Percentiles rank a stretch among this genome's conserved stretches.
phyloP scores from a whole-genome alignment of 2,329 filamentous ascomycete species.

The Clarireedia sp. region DNA sequence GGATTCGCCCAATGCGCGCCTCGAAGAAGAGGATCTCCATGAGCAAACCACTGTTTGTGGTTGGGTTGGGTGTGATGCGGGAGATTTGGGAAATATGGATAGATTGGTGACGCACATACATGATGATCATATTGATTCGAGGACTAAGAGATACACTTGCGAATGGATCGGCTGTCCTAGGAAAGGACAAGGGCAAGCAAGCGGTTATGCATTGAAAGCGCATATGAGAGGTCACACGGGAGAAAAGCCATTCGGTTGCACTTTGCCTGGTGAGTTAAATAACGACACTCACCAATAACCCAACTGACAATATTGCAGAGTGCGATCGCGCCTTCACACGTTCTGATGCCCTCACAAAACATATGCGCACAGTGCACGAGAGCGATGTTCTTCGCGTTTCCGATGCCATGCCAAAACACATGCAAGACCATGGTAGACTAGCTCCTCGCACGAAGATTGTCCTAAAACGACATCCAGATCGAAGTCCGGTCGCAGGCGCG shows the following conservation, averaged over 20 bases:
- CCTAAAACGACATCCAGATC: conserved; percentile 52
- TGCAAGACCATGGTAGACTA: conserved; percentile 37
- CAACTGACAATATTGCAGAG: conserved; percentile 47
- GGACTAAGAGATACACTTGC: conserved; percentile 96
- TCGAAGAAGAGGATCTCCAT: conserved; percentile 67
- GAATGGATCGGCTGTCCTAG: conserved; percentile 87
- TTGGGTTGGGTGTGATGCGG: conserved; percentile 67
- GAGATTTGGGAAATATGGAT: conserved; percentile 74
- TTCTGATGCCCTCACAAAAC: conserved; percentile 91
- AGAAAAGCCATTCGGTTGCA: conserved; percentile 98
- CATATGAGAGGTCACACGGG: conserved; percentile 97
- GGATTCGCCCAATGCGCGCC: conserved; percentile 56
- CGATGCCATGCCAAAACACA: conserved; percentile 65
- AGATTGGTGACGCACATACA: conserved; percentile 76
- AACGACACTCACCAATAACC: too few relatives aligned
- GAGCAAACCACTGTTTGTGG: conserved; percentile 72
- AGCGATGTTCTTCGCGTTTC: conserved; percentile 83
- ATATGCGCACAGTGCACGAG: conserved; percentile 98
- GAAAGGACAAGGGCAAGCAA: conserved; percentile 87
- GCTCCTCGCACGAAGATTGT: conserved; percentile 53
- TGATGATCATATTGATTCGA: conserved; percentile 84
- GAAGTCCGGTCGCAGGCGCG: conserved; percentile 28
- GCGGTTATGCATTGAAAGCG: conserved; percentile 89
- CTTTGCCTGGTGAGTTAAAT: conserved; percentile 65
- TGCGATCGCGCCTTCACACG: conserved; percentile 95